A percentile compares a stretch with the other conserved stretches of the same genome.
Conservation (phyloP, 2,329 filamentous ascomycete species). For the Clonostachys rhizophaga region DNA sequence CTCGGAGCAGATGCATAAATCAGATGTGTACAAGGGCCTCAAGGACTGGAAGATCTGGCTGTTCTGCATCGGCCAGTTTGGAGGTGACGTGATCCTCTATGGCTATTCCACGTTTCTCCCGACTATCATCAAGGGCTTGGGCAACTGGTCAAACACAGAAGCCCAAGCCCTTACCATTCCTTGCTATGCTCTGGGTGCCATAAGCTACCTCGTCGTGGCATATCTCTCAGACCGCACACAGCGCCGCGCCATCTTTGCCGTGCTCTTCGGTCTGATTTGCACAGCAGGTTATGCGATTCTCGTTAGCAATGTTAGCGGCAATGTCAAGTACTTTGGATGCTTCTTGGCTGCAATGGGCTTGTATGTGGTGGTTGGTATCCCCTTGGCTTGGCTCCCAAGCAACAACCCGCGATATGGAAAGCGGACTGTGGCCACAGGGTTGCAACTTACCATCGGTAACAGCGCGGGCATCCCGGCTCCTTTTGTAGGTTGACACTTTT, state of each 20-base stretch:
- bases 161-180: conserved; percentile 66
- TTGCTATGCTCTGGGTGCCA: conserved; percentile 57
- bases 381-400: conserved; percentile 37
- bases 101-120: conserved; percentile 59
- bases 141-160: conserved; percentile 28
- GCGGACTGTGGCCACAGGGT: conserved; percentile 53
- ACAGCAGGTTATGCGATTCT: conserved; percentile 53
- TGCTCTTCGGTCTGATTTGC: conserved; percentile 46
- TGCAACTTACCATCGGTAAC: conserved; percentile 62
- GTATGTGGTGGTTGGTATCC: conserved; percentile 37
- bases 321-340: conserved; percentile 58
- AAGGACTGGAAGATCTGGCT: conserved; percentile 62
- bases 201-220: conserved; percentile 52
- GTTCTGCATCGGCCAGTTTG: conserved; percentile 56
- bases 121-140: conserved; percentile 59
- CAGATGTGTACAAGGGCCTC: conserved; percentile 51
- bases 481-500: conserved; percentile 27
- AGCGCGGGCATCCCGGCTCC: conserved; percentile 58
- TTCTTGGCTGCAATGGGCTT: conserved; percentile 59
- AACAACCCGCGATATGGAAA: conserved; percentile 63
- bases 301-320: conserved; percentile 44
- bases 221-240: conserved; percentile 54
- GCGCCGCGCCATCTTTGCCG: conserved; percentile 47
- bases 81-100: conserved; percentile 60
- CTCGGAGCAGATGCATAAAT: conserved; percentile 30